phyloP scores from a whole-genome alignment of 23 red algal species.

The Chondrus crispus region DNA sequence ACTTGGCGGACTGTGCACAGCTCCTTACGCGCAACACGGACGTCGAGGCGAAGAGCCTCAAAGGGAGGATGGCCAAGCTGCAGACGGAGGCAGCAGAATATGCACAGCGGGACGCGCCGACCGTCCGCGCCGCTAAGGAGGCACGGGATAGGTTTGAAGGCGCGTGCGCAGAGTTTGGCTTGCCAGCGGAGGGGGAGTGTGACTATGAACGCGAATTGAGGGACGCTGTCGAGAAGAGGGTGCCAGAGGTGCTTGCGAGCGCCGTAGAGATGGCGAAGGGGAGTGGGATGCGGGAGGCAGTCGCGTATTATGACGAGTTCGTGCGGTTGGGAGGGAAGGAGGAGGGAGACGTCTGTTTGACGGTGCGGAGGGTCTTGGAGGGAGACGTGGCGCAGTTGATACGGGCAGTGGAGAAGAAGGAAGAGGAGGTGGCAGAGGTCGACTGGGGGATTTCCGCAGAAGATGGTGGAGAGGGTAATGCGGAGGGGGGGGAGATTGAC shows the following conservation, averaged over 20 bases:
- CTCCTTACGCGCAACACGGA: constrained; percentile 2
- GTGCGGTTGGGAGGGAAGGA: not conserved
- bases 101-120: not conserved
- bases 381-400: not conserved
- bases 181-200: not conserved
- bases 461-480: not conserved
- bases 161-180: not conserved
- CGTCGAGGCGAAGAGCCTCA: constrained; percentile 12
- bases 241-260: not conserved
- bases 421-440: not conserved
- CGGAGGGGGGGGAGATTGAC: not conserved
- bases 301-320: constrained; percentile 24
- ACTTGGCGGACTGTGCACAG: constrained; percentile 47
- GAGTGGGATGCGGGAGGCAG: not conserved
- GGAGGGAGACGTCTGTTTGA: not conserved
- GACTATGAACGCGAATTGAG: not conserved
- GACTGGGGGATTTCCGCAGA: not conserved
- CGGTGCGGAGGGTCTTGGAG: not conserved
- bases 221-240: not conserved
- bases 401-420: not conserved
- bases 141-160: not conserved
- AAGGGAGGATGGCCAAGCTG: constrained; percentile 11
- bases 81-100: not conserved
- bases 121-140: constrained; percentile 27
- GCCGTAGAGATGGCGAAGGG: not conserved